Conservation (phyloP, 139 green algal genomes). For the Micractinium sp. region DNA sequence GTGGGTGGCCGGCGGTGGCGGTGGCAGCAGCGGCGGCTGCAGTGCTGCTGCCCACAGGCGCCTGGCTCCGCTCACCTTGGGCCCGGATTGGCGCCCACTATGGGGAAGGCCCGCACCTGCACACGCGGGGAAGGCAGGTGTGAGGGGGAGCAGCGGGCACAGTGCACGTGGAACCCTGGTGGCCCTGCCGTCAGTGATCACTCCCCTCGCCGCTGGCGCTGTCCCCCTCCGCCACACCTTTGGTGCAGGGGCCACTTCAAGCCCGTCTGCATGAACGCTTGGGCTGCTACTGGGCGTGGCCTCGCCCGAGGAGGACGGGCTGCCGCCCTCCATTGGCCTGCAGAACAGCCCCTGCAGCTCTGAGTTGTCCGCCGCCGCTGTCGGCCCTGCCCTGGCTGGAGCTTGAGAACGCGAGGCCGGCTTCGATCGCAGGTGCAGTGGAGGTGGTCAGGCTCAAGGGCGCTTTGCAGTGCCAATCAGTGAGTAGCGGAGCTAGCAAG, state of each 20-base stretch:
- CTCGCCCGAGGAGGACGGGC: not conserved
- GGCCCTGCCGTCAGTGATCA: not conserved
- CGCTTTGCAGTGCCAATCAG: no score
- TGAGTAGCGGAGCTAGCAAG: no score
- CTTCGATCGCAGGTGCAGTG: no score
- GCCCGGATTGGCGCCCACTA: slow-evolving; percentile 47
- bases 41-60: no score
- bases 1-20: not conserved
- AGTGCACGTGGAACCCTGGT: not conserved
- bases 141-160: not conserved
- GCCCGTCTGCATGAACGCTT: not conserved
- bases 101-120: slow-evolving; percentile 40
- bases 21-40: not conserved
- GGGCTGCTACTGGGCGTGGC: not conserved
- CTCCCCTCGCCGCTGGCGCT: not conserved
- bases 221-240: not conserved
- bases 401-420: no score
- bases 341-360: no score
- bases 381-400: no score
- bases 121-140: not conserved
- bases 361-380: no score
- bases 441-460: no score
- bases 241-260: not conserved
- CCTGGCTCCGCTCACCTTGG: slow-evolving; percentile 24
- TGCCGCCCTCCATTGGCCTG: not conserved